Conservation (phyloP, 2,329 filamentous ascomycete species). For the Incumbomyces lentus region DNA sequence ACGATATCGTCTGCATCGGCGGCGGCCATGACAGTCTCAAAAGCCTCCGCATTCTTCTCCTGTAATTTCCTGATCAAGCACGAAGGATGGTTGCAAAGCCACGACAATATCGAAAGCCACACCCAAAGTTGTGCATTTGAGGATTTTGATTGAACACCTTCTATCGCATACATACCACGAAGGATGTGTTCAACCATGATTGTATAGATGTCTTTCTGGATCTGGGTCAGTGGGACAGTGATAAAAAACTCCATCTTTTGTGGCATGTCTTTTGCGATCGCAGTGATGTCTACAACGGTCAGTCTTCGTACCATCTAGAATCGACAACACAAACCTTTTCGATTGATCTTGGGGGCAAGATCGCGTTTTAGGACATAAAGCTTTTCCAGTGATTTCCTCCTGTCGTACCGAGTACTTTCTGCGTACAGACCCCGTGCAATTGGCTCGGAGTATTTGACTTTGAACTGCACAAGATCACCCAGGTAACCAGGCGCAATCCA, state of each 20-base stretch:
- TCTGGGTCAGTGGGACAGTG: conserved; percentile 54
- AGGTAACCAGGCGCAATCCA: conserved; percentile 77
- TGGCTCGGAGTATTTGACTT: conserved; percentile 56
- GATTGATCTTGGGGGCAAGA: conserved; percentile 67
- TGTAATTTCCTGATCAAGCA: conserved; percentile 42
- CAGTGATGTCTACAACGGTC: conserved; percentile 49
- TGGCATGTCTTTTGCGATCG: conserved; percentile 57
- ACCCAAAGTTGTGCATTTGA: conserved; percentile 39
- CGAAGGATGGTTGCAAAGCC: conserved; percentile 50
- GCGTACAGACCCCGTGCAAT: conserved; percentile 61
- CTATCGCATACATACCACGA: conserved; percentile 26
- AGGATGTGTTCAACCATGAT: conserved; percentile 38
- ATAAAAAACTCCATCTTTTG: conserved; percentile 74
- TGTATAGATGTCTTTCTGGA: conserved; percentile 57
- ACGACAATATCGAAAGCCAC: conserved; percentile 43
- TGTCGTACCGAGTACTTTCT: conserved; percentile 50
- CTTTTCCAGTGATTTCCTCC: conserved; percentile 52
- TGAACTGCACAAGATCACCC: conserved; percentile 59
- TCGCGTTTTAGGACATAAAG: conserved; percentile 61
- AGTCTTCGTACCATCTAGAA: background rate
- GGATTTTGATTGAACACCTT: conserved; percentile 7
- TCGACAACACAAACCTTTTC: conserved; percentile 26
- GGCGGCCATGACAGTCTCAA: background rate
- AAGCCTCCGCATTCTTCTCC: conserved; percentile 14
- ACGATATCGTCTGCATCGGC: conserved; percentile 1